These are phyloP conservation scores for Ligustrum vulgare DNA, from an alignment of 257 asterid genomes.

Conservation along the genomic window DNA sequence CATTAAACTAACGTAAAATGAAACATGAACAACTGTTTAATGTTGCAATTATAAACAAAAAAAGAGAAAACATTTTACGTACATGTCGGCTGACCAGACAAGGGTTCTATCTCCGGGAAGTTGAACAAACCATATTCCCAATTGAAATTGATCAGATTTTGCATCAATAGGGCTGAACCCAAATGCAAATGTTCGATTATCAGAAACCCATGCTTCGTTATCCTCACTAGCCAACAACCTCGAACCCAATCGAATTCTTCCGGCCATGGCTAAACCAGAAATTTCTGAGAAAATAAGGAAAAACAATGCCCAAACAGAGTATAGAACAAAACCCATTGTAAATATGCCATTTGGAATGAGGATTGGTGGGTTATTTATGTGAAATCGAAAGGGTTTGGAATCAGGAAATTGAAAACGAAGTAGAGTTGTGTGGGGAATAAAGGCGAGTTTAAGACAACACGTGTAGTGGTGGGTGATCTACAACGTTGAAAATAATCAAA, in stretches of 20 bases:
- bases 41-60: neutral
- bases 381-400: slow-evolving; percentile 17
- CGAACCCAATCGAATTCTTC: slow-evolving; percentile 55
- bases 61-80: slow-evolving; percentile 29
- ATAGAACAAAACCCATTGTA: slow-evolving; percentile 12
- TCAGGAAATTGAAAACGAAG: slow-evolving; percentile 29
- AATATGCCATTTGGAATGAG: slow-evolving; percentile 21
- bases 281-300: slow-evolving; percentile 26
- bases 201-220: slow-evolving; percentile 67
- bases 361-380: slow-evolving; percentile 29
- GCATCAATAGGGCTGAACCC: slow-evolving; percentile 52
- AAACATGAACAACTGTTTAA: neutral
- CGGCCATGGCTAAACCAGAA: slow-evolving; percentile 28
- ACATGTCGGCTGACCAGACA: slow-evolving; percentile 81
- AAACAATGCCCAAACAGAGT: slow-evolving; percentile 23
- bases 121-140: slow-evolving; percentile 78
- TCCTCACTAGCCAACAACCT: slow-evolving; percentile 54
- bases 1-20: neutral
- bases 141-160: slow-evolving; percentile 39
- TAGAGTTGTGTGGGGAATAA: slow-evolving; percentile 25
- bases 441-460: slow-evolving; percentile 41
- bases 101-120: slow-evolving; percentile 71
- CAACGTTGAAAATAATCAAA: slow-evolving; percentile 53
- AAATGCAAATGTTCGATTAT: slow-evolving; percentile 75
- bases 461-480: slow-evolving; percentile 77